These are phyloP conservation scores for Stentor coeruleus DNA, from an alignment of 73 alveolate species.

Conservation along the genomic window DNA sequence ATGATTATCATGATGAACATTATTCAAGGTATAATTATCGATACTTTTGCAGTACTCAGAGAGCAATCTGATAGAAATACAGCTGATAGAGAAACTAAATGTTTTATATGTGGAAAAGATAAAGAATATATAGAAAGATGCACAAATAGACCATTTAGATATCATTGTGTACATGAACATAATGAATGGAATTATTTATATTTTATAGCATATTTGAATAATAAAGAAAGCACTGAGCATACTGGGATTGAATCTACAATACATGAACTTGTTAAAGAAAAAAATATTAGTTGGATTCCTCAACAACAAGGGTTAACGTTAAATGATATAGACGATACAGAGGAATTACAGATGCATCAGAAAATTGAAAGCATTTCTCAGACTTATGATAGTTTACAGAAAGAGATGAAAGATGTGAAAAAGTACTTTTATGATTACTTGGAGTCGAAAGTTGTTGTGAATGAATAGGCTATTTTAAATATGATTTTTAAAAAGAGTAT, in stretches of 20 bases:
- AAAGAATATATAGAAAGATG: slow-evolving; percentile 81
- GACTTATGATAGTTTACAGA: background rate
- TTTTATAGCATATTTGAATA: slow-evolving; percentile 77
- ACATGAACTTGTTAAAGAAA: slow-evolving; percentile 64
- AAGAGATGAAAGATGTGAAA: background rate
- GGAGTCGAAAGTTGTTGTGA: background rate
- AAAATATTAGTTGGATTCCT: slow-evolving; percentile 93
- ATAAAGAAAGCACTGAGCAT: slow-evolving; percentile 83
- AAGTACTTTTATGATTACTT: background rate
- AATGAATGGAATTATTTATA: slow-evolving; percentile 83
- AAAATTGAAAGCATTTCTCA: background rate
- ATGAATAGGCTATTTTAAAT: background rate
- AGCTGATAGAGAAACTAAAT: slow-evolving; percentile 77
- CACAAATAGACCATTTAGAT: slow-evolving; percentile 58
- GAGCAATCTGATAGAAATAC: slow-evolving; percentile 75
- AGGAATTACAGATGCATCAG: background rate
- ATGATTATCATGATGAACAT: slow-evolving; percentile 86
- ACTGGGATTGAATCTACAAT: slow-evolving; percentile 92
- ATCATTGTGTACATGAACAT: slow-evolving; percentile 75
- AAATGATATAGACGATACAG: slow-evolving; percentile 5
- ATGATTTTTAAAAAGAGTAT: background rate
- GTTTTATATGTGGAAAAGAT: slow-evolving; percentile 90
- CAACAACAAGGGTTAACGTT: slow-evolving; percentile 10
- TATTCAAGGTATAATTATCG: slow-evolving; percentile 97
- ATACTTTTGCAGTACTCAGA: slow-evolving; percentile 95